phyloP scores from a whole-genome alignment of 2,329 filamentous ascomycete species.

The Aspergillus thermomutatus region DNA sequence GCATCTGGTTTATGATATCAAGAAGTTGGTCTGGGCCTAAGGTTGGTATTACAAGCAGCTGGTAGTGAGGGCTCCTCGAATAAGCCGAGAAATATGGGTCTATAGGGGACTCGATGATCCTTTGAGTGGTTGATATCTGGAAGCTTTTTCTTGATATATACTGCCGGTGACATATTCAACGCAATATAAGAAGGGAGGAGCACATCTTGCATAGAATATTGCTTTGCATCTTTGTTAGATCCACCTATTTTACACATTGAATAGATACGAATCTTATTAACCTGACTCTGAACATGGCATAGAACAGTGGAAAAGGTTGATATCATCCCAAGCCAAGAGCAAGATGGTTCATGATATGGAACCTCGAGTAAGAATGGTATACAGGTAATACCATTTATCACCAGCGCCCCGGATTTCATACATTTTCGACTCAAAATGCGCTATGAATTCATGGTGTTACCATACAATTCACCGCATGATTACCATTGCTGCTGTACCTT shows the following conservation, averaged over 20 bases:
- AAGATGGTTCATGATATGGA: too few relatives aligned
- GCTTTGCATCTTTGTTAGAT: not conserved
- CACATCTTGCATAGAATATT: not conserved
- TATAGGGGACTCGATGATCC: not conserved
- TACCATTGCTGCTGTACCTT: not conserved
- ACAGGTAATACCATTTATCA: too few relatives aligned
- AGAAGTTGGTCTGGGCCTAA: conserved; percentile 84
- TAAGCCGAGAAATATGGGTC: not conserved
- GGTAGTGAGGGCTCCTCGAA: not conserved
- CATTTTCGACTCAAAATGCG: too few relatives aligned
- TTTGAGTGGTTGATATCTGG: not conserved
- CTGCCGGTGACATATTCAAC: not conserved
- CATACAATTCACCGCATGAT: not conserved
- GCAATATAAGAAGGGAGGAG: not conserved
- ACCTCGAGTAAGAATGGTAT: too few relatives aligned
- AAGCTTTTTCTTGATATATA: not conserved
- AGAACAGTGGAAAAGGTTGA: not conserved
- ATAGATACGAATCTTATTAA: not conserved
- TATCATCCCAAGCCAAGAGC: not conserved
- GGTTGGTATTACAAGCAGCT: not conserved
- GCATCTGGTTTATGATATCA: conserved; percentile 82
- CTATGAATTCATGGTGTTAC: not conserved
- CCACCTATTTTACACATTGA: not conserved
- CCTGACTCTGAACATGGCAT: not conserved
- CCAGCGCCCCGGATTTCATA: too few relatives aligned